phyloP scores from a whole-genome alignment of 2,329 filamentous ascomycete genomes.

The Ophiostoma perfectum region DNA sequence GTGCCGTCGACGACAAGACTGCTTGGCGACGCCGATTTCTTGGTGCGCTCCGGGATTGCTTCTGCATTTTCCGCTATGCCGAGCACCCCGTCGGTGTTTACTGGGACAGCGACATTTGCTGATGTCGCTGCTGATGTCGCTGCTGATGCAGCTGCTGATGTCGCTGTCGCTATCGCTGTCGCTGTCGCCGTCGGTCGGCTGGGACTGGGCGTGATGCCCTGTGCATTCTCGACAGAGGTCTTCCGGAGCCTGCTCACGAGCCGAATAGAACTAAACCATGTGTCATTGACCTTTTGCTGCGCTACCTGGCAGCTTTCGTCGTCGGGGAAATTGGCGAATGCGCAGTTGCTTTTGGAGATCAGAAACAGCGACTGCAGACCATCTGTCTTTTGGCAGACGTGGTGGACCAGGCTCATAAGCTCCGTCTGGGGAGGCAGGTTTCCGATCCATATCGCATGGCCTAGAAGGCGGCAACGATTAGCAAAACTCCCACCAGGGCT shows the following conservation, averaged over 20 bases:
- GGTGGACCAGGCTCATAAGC: constrained; percentile 78
- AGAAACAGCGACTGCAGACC: constrained; percentile 85
- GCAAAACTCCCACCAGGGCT: not conserved
- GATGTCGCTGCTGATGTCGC: not conserved
- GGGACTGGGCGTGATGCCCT: constrained; percentile 49
- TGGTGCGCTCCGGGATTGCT: not conserved
- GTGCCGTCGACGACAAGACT: constrained; percentile 21
- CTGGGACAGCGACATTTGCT: not conserved
- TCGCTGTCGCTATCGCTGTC: not conserved
- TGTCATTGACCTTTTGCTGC: constrained; percentile 82
- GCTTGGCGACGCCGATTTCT: not conserved
- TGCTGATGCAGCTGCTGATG: not conserved
- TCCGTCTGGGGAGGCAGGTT: constrained; percentile 82
- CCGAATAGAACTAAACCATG: constrained; percentile 76
- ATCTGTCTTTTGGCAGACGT: constrained; percentile 74
- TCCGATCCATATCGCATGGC: constrained; percentile 92
- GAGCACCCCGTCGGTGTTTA: not conserved
- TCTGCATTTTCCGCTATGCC: no score
- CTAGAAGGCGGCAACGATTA: constrained; percentile 35
- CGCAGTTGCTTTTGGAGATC: constrained; percentile 95
- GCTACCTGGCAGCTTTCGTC: constrained; percentile 70
- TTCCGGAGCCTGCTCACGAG: constrained; percentile 78
- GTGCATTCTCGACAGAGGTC: constrained; percentile 43
- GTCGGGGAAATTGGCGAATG: constrained; percentile 90
- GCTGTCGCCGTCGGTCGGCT: constrained; percentile 41